Conservation (phyloP, 345 rosid genomes). For the Eutrema yunnanense region DNA sequence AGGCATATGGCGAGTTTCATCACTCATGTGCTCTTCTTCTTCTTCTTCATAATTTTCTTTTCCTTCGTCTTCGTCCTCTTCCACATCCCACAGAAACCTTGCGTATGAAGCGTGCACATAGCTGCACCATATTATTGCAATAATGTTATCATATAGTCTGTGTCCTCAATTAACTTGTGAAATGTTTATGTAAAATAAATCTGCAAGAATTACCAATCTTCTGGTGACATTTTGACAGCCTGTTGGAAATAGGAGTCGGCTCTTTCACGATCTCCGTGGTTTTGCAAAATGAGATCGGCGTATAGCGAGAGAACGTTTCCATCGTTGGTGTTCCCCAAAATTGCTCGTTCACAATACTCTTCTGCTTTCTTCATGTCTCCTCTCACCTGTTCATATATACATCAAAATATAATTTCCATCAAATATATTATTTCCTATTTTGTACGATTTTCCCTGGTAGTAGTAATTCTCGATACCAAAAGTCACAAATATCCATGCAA, state of each 20-base stretch:
- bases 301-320: slow-evolving; percentile 49
- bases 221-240: slow-evolving; percentile 54
- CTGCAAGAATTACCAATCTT: slow-evolving; percentile 44
- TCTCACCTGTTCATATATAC: slow-evolving; percentile 33
- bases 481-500: background rate
- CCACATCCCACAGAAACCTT: slow-evolving; percentile 62
- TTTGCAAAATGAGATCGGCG: slow-evolving; percentile 58
- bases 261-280: slow-evolving; percentile 40
- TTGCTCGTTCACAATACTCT: slow-evolving; percentile 60
- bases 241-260: slow-evolving; percentile 53
- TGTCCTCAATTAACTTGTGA: background rate
- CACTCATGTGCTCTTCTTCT: background rate
- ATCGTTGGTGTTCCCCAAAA: slow-evolving; percentile 54
- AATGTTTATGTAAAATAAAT: background rate
- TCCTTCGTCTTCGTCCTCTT: slow-evolving; percentile 43
- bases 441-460: background rate
- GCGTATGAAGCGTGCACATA: slow-evolving; percentile 72
- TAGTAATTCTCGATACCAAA: background rate
- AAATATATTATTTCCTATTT: background rate
- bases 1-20: background rate
- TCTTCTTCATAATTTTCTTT: background rate
- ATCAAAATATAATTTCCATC: background rate
- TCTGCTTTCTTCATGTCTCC: slow-evolving; percentile 59
- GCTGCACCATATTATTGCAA: slow-evolving; percentile 30
- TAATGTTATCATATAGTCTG: background rate